Conservation (phyloP, 2,329 filamentous ascomycete species). For the Ascosphaera aggregata region DNA sequence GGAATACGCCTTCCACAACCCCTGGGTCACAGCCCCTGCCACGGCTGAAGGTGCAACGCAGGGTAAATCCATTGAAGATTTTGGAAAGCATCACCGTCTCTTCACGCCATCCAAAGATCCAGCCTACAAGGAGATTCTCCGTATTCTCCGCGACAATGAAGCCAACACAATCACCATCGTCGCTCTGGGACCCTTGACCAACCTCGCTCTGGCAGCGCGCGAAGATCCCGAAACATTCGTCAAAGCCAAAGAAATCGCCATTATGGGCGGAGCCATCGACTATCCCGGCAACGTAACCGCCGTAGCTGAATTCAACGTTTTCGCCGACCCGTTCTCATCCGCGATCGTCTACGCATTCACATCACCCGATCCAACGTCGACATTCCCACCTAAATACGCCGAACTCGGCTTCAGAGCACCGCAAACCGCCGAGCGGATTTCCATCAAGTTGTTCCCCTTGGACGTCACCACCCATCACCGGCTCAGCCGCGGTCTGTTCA, state of each 20-base stretch:
- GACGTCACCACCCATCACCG: constrained; percentile 54
- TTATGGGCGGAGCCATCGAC: constrained; percentile 81
- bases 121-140: constrained; percentile 74
- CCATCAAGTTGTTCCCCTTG: constrained; percentile 48
- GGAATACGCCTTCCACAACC: constrained; percentile 40
- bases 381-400: constrained; percentile 43
- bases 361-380: constrained; percentile 47
- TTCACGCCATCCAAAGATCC: constrained; percentile 55
- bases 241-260: constrained; percentile 67
- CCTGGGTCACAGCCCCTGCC: constrained; percentile 8
- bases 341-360: constrained; percentile 59
- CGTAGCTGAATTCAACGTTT: constrained; percentile 84
- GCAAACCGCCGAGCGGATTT: constrained; percentile 30
- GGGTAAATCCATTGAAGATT: constrained; percentile 23
- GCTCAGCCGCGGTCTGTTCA: constrained; percentile 37
- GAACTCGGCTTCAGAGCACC: constrained; percentile 8
- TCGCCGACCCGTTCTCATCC: constrained; percentile 60
- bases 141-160: constrained; percentile 59
- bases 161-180: constrained; percentile 72
- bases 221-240: constrained; percentile 80
- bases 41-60: constrained; percentile 14
- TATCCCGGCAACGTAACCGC: constrained; percentile 64
- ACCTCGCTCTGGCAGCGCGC: constrained; percentile 67
- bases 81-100: constrained; percentile 19
- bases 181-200: constrained; percentile 79